Base-by-base conservation (phyloP, 495 filamentous ascomycete species). In the Neurospora sublineolata region DNA sequence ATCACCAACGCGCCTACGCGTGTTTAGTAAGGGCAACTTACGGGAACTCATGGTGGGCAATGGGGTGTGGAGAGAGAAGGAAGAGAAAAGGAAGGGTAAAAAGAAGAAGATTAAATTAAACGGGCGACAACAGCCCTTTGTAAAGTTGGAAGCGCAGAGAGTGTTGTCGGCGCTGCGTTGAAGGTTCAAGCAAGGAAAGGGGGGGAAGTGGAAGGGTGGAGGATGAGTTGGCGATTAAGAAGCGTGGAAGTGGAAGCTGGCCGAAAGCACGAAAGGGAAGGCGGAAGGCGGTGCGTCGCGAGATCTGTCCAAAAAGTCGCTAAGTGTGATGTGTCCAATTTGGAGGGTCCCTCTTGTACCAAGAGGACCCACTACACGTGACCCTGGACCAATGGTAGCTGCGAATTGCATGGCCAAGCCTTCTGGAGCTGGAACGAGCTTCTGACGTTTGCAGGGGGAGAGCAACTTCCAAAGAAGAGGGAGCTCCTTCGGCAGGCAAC, bases 41-140 rank as follows among this genome's bases (percentile, higher is more conserved):
- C 85, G 76, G 77, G 81, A 84, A 80, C 79, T 84, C 88, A 88
- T 89, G 78, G 78, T 83, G 82, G 86, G 82, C 79, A 81, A 84
- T 80, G 72, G 82, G 69, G 5, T 60, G 42, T 71, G 42, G 52
- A 64, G 71, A 73, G 64, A 76, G 23, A 60, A 33, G 52, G 27
- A 60, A 30, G 27, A 33, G 52, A 75, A 72, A 73, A 80, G 46
- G 46, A 73, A 80, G 46, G 46, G 46, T 58, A 58, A 76, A 79
- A 82, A 81, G 75, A 78, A 76, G 72, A 85, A 80, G 77, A 78
- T 78, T 75, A 80, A 80, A 80, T 76, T 78, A 72, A 73, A 73
- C 73, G 76, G 73, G 78, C 76, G 80, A 81, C 80, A 80, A 81
- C 80, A 76, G 80, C 79, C 79, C 77, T 72, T 74, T 69, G 72